A percentile compares a stretch with the other conserved stretches of the same genome.
phyloP scores from a whole-genome alignment of 1,284 basidiomycete genomes.

The Thecaphora thlaspeos region DNA sequence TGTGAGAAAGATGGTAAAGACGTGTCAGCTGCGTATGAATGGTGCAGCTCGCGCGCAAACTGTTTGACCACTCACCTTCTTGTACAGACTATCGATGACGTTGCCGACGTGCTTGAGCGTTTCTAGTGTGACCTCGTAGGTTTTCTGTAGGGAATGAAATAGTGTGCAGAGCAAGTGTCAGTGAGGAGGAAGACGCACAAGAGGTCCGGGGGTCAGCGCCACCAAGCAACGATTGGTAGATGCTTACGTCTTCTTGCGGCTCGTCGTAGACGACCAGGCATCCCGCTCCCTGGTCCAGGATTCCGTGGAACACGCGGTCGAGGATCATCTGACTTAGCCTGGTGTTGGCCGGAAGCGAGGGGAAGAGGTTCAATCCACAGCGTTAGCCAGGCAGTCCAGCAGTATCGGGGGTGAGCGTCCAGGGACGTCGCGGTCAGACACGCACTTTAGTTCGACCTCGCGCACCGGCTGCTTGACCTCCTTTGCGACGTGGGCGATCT shows the following conservation, averaged over 20 bases:
- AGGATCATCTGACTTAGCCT: slow-evolving; percentile 97
- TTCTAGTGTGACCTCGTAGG: slow-evolving; percentile 81
- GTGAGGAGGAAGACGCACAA: too few species aligned
- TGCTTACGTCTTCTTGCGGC: slow-evolving; percentile 69
- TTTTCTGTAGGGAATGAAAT: slow-evolving; percentile 69
- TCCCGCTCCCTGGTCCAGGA: slow-evolving; percentile 89
- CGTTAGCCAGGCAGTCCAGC: background rate
- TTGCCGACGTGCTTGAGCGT: slow-evolving; percentile 86
- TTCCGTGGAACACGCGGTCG: slow-evolving; percentile 89
- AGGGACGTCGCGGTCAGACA: too few species aligned
- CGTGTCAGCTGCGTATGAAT: too few species aligned
- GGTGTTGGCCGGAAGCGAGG: slow-evolving; percentile 1
- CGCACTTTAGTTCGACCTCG: slow-evolving; percentile 90
- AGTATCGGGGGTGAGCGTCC: too few species aligned
- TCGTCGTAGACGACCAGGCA: slow-evolving; percentile 87
- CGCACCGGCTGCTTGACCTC: slow-evolving; percentile 84
- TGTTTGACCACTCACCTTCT: slow-evolving; percentile 55
- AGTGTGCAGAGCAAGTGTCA: slow-evolving; percentile 19
- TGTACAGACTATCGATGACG: slow-evolving; percentile 86
- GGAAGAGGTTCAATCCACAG: background rate
- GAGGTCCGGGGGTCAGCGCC: too few species aligned
- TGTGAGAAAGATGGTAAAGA: too few species aligned
- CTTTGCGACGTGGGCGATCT: slow-evolving; percentile 84
- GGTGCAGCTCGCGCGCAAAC: too few species aligned
- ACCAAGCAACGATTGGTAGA: too few species aligned